Conservation (phyloP, 2,329 filamentous ascomycete genomes). For the Thermothelomyces thermophilus region DNA sequence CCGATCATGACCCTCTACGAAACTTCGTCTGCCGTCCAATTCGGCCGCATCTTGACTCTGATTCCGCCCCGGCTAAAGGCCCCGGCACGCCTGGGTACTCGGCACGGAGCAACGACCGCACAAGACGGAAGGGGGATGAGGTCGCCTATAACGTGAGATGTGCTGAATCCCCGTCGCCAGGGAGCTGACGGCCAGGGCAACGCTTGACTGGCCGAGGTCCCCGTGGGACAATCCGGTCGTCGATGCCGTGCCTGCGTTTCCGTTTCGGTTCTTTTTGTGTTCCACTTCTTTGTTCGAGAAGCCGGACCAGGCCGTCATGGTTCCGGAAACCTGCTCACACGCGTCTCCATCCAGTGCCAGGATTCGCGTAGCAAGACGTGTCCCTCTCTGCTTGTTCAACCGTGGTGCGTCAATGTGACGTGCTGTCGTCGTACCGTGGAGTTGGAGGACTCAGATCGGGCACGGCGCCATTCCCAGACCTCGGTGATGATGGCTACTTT, state of each 20-base stretch:
- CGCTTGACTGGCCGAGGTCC: background rate
- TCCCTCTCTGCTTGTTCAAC: background rate
- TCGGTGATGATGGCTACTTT: too few relatives aligned
- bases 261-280: background rate
- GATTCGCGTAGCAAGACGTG: background rate
- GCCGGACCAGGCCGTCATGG: background rate
- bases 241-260: background rate
- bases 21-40: slow-evolving; percentile 1
- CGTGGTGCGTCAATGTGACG: background rate
- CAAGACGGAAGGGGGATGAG: slow-evolving; percentile 1
- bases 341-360: background rate
- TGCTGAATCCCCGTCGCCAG: background rate
- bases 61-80: slow-evolving; percentile 15
- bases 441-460: too few relatives aligned
- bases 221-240: slow-evolving; percentile 1
- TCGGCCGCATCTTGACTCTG: background rate
- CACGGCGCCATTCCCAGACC: too few relatives aligned
- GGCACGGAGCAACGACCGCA: slow-evolving; percentile 8
- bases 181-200: background rate
- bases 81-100: slow-evolving; percentile 2
- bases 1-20: slow-evolving; percentile 5
- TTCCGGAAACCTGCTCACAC: slow-evolving; percentile 3
- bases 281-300: background rate
- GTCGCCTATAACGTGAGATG: slow-evolving; percentile 2
- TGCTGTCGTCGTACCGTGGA: background rate